Base-by-base conservation (phyloP, 2,329 filamentous ascomycete species). In the Fusarium sulawesiense region DNA sequence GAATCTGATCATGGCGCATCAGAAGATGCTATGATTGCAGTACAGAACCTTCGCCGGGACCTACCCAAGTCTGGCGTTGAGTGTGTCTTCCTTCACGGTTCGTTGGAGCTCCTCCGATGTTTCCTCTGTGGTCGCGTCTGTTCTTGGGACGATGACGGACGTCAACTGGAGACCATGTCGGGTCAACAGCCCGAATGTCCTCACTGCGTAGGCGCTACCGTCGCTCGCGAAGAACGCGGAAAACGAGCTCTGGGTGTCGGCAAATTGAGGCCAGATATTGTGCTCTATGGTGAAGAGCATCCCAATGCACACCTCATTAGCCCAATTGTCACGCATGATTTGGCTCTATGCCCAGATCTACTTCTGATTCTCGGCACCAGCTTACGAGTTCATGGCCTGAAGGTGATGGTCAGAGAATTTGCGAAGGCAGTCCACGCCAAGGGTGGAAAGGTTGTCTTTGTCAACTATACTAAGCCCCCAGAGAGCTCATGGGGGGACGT, bases 201-300 rank as follows among this genome's bases (percentile, higher is more conserved):
- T 30, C 86, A 87, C 50, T 93, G 91, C 72, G 85, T 84, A 5
- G 86, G 85, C 3, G 88, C 89, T 6, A 89, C 88, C 4, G 86
- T 87, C 2, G 87, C 87, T 8, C 84, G 91, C 32, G 85, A 89
- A 68, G 89, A 89, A 64, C 86, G 82, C 51, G 91, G 91, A 14
- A 91, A 92, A 74, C 85, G 91, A 62, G 88, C 88, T 0, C 81
- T 92, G 8, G 89, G 89, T 6, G 86, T 92, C 4, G 91, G 91
- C 34, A 89, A 89, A 64, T 82, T 93, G 20, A 83, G 91, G 41
- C 91, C 91, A 1, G 90, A 93, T 72, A 91, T 93, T 72, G 91
- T 93, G 3, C 82, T 93, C 1, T 93, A 93, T 73, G 91, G 91
- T 23, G 91, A 93, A 75, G 90, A 92, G 55, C 90, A 93, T 71